Conservation (phyloP, 345 rosid genomes). For the Conringia planisiliqua region DNA sequence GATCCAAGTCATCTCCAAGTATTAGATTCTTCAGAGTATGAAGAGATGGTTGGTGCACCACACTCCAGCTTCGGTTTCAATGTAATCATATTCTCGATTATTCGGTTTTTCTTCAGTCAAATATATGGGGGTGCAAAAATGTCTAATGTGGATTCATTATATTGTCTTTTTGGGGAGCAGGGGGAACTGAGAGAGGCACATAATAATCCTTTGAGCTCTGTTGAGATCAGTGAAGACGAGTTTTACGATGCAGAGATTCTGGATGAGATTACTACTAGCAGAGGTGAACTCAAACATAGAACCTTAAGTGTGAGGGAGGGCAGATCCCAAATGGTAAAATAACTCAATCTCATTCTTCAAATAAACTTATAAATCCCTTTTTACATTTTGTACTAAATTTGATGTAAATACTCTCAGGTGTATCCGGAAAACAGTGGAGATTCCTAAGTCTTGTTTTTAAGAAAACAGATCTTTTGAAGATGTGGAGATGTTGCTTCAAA, state of each 20-base stretch:
- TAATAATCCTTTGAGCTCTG: slow-evolving; percentile 11
- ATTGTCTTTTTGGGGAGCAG: slow-evolving; percentile 2
- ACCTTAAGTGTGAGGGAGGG: slow-evolving; percentile 55
- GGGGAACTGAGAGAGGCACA: slow-evolving; percentile 41
- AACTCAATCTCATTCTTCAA: neutral
- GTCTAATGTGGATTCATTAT: neutral
- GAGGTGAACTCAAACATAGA: slow-evolving; percentile 78
- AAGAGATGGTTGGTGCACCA: slow-evolving; percentile 60
- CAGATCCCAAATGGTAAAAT: slow-evolving; percentile 28
- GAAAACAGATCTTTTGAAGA: neutral
- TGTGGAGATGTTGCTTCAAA: neutral
- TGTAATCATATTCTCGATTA: slow-evolving; percentile 28
- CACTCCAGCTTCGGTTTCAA: slow-evolving; percentile 43
- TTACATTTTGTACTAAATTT: neutral
- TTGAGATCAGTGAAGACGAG: slow-evolving; percentile 43
- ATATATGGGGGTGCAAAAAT: neutral
- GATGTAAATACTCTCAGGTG: slow-evolving; percentile 21
- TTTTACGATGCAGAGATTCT: slow-evolving; percentile 68
- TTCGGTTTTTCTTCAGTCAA: neutral
- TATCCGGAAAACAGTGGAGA: slow-evolving; percentile 30
- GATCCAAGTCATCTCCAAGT: slow-evolving; percentile 56
- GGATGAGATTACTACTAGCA: slow-evolving; percentile 72
- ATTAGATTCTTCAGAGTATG: slow-evolving; percentile 74
- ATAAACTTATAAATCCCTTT: neutral
- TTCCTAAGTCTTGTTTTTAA: slow-evolving; percentile 8